Evolutionary conservation across 129 eudicot genomes (phyloP), one percentile per base, ranked within the genome.

Genomic region (Escallonia herrerae): DNA sequence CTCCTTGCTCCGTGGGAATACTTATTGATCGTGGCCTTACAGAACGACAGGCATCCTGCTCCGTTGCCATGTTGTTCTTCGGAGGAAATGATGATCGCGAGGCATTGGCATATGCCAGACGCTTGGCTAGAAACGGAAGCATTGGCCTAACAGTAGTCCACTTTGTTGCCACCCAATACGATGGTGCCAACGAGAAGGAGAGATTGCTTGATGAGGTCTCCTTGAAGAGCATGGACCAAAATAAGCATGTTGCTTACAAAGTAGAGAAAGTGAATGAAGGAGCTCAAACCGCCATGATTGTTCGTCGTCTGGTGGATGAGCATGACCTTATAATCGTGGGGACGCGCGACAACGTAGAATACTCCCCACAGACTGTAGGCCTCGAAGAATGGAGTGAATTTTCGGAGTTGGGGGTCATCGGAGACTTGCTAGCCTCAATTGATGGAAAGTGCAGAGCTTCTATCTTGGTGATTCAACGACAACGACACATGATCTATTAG

Each of bases 61-160:
- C 38, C 5, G 68, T 76, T 2, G 76, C 68, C 10, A 39, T 76
- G 48, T 37, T 78, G 5, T 72, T 72, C 68, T 37, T 78, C 8
- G 82, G 82, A 40, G 78, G 82, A 7, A 37, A 43, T 2, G 82
- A 78, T 51, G 82, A 78, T 59, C 58, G 58, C 4, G 82, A 78
- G 58, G 82, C 82, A 3, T 39, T 78, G 45, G 44, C 60, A 4
- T 65, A 37, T n/a, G 81, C 72, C 1, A 65, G 65, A 51, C 67
- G 81, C 0, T 59, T 70, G 58, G 54, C 39, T 6, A 60, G 9
- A 15, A 62, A 46, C 40, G 40, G 22, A 40, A 69, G 40, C 15
- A 42, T 69, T 37, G 15, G 40, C 5, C 64, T 70, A 0, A 70
- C 72, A 0, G 64, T 76, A 9, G 54, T 76, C 1, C 62, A 52